Conservation (phyloP, 768 basidiomycete species). For the Dacryopinax spathularia region DNA sequence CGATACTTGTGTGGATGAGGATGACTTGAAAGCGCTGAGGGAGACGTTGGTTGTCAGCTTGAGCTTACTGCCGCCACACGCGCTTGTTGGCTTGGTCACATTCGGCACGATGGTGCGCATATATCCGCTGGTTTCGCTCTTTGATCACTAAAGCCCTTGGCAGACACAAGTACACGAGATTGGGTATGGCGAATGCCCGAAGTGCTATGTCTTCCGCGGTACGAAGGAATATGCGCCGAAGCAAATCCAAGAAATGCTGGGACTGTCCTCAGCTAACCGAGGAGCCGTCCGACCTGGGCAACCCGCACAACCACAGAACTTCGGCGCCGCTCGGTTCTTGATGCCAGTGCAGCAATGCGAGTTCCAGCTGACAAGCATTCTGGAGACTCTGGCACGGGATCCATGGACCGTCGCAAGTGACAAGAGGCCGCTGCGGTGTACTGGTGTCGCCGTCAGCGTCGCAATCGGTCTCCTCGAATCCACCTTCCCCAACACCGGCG, state of each 20-base stretch:
- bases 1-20: constrained; percentile 90
- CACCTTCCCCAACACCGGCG: constrained; percentile 91
- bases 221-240: constrained; percentile 92
- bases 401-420: constrained; percentile 97
- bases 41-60: constrained; percentile 92
- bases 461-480: constrained; percentile 87
- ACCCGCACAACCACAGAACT: constrained; percentile 61
- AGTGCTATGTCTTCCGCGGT: constrained; percentile 97
- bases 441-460: constrained; percentile 86
- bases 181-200: constrained; percentile 88
- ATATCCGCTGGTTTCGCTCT: background rate
- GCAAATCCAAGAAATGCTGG: constrained; percentile 97
- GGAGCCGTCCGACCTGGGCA: constrained; percentile 80
- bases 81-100: constrained; percentile 90
- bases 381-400: constrained; percentile 76
- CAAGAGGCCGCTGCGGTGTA: constrained; percentile 83
- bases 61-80: constrained; percentile 82
- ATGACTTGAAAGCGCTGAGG: constrained; percentile 87
- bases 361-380: constrained; percentile 85
- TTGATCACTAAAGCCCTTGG: background rate
- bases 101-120: constrained; percentile 83
- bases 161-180: constrained; percentile 98
- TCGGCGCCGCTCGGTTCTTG: constrained; percentile 81
- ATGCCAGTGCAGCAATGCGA: constrained; percentile 86
- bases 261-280: constrained; percentile 60